Evolutionary conservation across 192 early-diverging fungal genomes (phyloP).

Genomic region (Backusella luteola): DNA sequence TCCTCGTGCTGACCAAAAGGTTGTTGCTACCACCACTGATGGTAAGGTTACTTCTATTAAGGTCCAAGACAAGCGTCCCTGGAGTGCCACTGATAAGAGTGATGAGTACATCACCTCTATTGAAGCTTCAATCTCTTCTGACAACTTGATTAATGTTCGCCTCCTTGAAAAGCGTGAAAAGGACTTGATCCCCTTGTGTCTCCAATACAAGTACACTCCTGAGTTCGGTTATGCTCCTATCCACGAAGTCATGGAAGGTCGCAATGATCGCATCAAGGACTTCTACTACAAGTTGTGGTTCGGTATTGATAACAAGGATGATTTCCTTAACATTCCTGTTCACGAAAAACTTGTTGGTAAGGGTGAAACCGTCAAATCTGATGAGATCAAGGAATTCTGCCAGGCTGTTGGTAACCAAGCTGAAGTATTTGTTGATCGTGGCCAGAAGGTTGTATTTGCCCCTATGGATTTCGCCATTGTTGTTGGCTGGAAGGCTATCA

Average conservation of each 20-base stretch:
- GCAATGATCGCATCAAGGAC: slow-evolving; percentile 80
- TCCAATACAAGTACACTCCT: slow-evolving; percentile 82
- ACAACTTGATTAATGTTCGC: slow-evolving; percentile 54
- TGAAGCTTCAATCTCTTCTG: slow-evolving; percentile 46
- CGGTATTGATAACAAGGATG: slow-evolving; percentile 47
- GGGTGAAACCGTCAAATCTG: slow-evolving; percentile 57
- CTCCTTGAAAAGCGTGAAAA: slow-evolving; percentile 66
- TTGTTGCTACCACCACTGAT: slow-evolving; percentile 37
- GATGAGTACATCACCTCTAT: slow-evolving; percentile 47
- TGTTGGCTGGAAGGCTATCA: slow-evolving; percentile 86
- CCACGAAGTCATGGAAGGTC: slow-evolving; percentile 84
- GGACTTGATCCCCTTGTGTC: slow-evolving; percentile 69
- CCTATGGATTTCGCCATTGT: slow-evolving; percentile 97
- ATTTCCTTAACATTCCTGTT: slow-evolving; percentile 55
- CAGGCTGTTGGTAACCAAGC: slow-evolving; percentile 76
- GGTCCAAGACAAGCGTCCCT: slow-evolving; percentile 51
- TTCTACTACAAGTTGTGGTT: slow-evolving; percentile 90
- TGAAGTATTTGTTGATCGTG: slow-evolving; percentile 65
- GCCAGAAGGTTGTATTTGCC: slow-evolving; percentile 66
- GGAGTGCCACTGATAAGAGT: slow-evolving; percentile 52
- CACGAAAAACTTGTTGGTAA: slow-evolving; percentile 65
- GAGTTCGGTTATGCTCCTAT: slow-evolving; percentile 78
- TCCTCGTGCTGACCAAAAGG: slow-evolving; percentile 58
- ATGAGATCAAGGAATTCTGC: slow-evolving; percentile 72
- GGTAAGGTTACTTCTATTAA: slow-evolving; percentile 45